Evolutionary conservation across 768 basidiomycete genomes (phyloP), one percentile per base, ranked within the genome.

Genomic region (Cystobasidiopsis lactophilus): DNA sequence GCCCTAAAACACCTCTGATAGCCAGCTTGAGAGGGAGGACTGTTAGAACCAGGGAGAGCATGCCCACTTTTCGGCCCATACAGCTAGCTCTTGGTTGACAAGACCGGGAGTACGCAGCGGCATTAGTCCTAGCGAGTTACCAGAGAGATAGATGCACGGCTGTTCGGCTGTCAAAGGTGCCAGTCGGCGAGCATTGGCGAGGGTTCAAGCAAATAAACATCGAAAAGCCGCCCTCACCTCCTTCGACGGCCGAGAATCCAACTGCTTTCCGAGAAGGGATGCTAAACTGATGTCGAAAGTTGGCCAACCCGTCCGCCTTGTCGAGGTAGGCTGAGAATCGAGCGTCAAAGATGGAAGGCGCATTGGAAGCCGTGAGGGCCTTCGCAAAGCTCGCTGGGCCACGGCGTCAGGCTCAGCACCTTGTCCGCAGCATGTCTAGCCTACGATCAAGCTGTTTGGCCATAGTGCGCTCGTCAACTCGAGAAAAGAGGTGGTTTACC

Each of bases 71-170:
- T 77, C 74, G 31, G 73, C 77, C 93, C 93, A 98, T 27, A 79
- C 78, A 46, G 74, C 64, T 48, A 96, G 67, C 66, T 98, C 93
- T 66, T 91, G 76, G 57, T 80, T 69, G 16, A 96, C 70, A 40
- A 88, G 71, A 55, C 71, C 65, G 57, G 74, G 73, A 29, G 88
- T 81, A 35, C 75, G 71, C 64, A 78, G 83, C 40, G 82, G 75
- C 62, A 84, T 70, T 51, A 80, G 72, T 3, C 93, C 93, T 10
- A 96, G 74, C 24, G 88, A 95, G 69, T 98, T 96, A 31, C 93
- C 93, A 65, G 85, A 89, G 49, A 98, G 77, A 66, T 98, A 98
- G 31, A 78, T 76, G 65, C 77, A 78, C 52, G 71, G 69, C 52
- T 63, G 65, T 47, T 76, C 75, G 72, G 66, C 67, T 70, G 56